Base-by-base conservation (phyloP, 345 rosid genomes). In the Eucalyptus caleyi region DNA sequence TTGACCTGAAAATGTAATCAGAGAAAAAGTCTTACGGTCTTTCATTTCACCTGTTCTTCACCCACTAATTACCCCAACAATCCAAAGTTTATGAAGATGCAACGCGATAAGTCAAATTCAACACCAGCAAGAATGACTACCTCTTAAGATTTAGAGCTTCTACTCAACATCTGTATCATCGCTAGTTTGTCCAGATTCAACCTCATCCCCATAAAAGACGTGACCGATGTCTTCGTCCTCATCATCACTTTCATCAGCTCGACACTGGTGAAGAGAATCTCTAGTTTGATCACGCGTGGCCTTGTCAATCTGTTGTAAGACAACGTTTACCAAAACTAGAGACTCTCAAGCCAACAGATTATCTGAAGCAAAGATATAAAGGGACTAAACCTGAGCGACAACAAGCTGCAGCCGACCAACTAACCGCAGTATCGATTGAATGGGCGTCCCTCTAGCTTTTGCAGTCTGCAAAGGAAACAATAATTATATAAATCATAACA, bases 341-440 rank as follows among this genome's bases (percentile, higher is more conserved):
- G 6, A 50, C 50, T 21, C 23, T 9, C 47, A 16, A 24, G 54
- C 8, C 83, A 88, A 44, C 27, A 49, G 50, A 18, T 42, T 24
- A 45, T n/a, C 51, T 26, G 7, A 87, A 87, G 37, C 32, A 16
- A n/a, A 54, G 89, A 49, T 13, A 56, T 87, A 60, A 88, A 88
- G 87, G 51, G 90, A 4, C 47, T 51, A 60, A 85, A 97, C 98
- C 98, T 94, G 97, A 45, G 97, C 95, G 49, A 93, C 94, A 89
- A 95, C 91, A 89, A 97, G 97, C 89, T 95, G 96, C 89, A 96
- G 92, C 88, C 98, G 96, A 34, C 97, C 99, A 32, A 98, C 93
- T 90, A 97, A 92, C 89, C 93, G 96, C 88, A 96, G 90, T 89
- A 96, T 92, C 90, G 95, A 93, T 92, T 93, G 95, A 93, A 95